Conservation (phyloP, 495 filamentous ascomycete genomes). For the Xylaria curta region DNA sequence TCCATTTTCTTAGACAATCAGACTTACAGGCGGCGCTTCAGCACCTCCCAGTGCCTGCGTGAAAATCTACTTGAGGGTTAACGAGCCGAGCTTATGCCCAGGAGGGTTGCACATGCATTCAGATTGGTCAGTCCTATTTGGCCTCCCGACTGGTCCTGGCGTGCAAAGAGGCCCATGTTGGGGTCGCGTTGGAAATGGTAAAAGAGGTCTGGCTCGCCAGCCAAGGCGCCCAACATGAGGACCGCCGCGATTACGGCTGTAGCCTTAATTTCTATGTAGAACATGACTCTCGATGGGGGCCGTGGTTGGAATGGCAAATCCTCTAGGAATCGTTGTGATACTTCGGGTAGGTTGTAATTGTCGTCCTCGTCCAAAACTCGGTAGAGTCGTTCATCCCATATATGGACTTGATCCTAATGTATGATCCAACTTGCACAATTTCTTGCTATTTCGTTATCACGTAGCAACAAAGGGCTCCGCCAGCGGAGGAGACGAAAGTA, state of each 20-base stretch:
- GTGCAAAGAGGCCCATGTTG: constrained; percentile 31
- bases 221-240: constrained; percentile 28
- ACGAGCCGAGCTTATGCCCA: not conserved
- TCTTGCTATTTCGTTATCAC: not conserved
- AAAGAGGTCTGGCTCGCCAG: constrained; percentile 26
- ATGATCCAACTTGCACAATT: not conserved
- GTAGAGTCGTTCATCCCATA: not conserved
- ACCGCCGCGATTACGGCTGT: constrained; percentile 25
- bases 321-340: not conserved
- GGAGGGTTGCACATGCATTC: constrained; percentile 20
- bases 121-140: constrained; percentile 30
- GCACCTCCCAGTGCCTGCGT: constrained; percentile 28
- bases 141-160: constrained; percentile 26
- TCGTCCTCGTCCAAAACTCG: not conserved
- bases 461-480: not conserved
- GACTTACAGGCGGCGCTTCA: constrained; percentile 16
- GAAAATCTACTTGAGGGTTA: constrained; percentile 9
- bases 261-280: not conserved
- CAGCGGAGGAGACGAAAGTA: not conserved
- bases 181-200: constrained; percentile 35
- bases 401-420: not conserved
- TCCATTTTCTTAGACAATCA: constrained; percentile 19
- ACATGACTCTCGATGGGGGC: not conserved
- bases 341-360: not conserved
- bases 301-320: not conserved